Conservation (phyloP, 2,329 filamentous ascomycete species). For the Aspergillus terreus region DNA sequence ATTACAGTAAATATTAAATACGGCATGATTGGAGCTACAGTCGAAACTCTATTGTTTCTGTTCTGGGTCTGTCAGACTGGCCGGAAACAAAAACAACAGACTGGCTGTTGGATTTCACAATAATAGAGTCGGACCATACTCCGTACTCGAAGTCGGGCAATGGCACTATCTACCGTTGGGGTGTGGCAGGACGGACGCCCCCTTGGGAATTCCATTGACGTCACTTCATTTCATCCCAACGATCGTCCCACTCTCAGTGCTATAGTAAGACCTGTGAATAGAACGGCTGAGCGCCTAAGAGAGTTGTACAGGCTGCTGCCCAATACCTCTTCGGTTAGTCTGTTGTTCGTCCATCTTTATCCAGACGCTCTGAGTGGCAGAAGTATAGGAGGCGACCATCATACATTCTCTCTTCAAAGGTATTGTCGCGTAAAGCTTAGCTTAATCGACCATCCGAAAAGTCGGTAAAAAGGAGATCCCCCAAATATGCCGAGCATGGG, state of each 20-base stretch:
- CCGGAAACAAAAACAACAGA: background rate
- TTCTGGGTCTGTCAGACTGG: background rate
- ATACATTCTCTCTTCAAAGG: too few species aligned
- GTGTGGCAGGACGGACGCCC: background rate
- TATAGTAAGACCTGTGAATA: background rate
- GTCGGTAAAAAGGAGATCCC: constrained; percentile 4
- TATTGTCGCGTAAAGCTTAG: background rate
- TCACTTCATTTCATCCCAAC: background rate
- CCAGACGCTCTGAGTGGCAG: too few species aligned
- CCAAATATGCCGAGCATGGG: background rate
- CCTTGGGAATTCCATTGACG: constrained; percentile 11
- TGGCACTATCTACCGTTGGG: background rate
- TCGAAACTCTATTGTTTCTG: constrained; percentile 7
- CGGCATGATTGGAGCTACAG: constrained; percentile 3
- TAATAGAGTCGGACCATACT: background rate
- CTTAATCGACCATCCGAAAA: background rate
- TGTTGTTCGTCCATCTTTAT: too few species aligned
- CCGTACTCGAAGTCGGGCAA: background rate
- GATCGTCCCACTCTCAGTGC: background rate
- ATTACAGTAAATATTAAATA: constrained; percentile 10
- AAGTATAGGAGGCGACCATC: too few species aligned
- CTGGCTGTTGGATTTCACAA: background rate
- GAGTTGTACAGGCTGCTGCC: too few species aligned
- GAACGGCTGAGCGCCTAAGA: too few species aligned
- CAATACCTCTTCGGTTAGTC: too few species aligned